Conservation (phyloP, 2,329 filamentous ascomycete species). For the Chaetomium strumarium region DNA sequence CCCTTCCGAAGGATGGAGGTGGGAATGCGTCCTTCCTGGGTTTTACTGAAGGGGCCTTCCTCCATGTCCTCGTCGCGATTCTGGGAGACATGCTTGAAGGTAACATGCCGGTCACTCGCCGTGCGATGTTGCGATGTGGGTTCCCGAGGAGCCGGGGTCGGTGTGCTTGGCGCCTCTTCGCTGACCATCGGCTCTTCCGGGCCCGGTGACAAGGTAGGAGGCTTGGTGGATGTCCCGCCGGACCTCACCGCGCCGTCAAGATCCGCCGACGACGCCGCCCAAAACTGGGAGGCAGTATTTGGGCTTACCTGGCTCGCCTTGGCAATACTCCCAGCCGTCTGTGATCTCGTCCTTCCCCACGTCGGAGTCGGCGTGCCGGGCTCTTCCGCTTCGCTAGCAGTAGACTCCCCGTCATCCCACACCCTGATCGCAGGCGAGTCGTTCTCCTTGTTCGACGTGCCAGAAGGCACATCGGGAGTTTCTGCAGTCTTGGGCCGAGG, state of each 20-base stretch:
- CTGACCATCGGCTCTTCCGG: background rate
- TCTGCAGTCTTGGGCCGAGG: background rate
- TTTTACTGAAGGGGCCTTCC: constrained; percentile 15
- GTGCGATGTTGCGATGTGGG: background rate
- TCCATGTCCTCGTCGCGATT: constrained; percentile 6
- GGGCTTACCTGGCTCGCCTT: constrained; percentile 4
- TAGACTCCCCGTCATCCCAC: constrained; percentile 3
- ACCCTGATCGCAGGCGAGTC: background rate
- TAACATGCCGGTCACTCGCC: background rate
- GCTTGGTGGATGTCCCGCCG: background rate
- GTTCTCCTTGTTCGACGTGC: constrained; percentile 21
- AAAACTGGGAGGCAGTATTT: constrained; percentile 9
- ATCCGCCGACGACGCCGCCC: constrained; percentile 1
- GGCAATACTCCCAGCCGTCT: background rate
- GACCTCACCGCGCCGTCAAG: background rate
- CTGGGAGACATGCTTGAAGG: background rate
- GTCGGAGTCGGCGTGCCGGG: constrained; percentile 16
- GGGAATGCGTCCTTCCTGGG: constrained; percentile 7
- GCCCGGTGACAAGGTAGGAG: background rate
- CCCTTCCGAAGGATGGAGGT: constrained; percentile 10
- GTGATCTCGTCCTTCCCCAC: background rate
- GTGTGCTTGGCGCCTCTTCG: constrained; percentile 10
- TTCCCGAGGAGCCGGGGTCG: constrained; percentile 10
- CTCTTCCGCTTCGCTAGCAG: constrained; percentile 4
- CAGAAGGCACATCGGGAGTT: constrained; percentile 4